Percentiles rank a stretch among this genome's conserved stretches.
Evolutionary conservation across 1,284 basidiomycete genomes (phyloP).

Genomic region (Tilletia walkeri): DNA sequence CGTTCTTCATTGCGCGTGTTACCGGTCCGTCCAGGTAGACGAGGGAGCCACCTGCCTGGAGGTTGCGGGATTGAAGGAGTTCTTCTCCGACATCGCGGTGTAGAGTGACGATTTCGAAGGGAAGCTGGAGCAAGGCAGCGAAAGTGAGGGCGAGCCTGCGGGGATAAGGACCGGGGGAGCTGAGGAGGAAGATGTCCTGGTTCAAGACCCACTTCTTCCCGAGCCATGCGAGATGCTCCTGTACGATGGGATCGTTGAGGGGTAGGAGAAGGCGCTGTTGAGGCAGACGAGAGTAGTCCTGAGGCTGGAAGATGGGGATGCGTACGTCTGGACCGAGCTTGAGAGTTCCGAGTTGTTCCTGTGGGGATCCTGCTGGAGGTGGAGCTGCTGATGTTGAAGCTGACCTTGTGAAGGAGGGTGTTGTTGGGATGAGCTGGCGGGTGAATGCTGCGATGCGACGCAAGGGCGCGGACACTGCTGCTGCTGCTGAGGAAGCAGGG

Average conservation of each 20-base stretch:
- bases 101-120: conserved; percentile 55
- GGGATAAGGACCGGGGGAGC: conserved; percentile 54
- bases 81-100: conserved; percentile 57
- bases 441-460: conserved; percentile 7
- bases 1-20: conserved; percentile 56
- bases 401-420: background rate
- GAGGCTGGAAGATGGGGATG: conserved; percentile 47
- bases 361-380: background rate
- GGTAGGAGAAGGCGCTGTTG: conserved; percentile 46
- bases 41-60: conserved; percentile 49
- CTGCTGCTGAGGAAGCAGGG: too few relatives aligned
- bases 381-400: too few relatives aligned
- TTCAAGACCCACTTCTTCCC: conserved; percentile 53
- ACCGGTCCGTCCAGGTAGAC: conserved; percentile 55
- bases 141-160: conserved; percentile 56
- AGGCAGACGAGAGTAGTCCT: conserved; percentile 41
- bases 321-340: conserved; percentile 47
- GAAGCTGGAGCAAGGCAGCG: conserved; percentile 52
- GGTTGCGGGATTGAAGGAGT: conserved; percentile 54
- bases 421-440: background rate
- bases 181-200: conserved; percentile 54
- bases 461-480: background rate
- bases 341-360: conserved; percentile 38
- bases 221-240: conserved; percentile 53
- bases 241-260: conserved; percentile 46